Conservation (phyloP, 2,329 filamentous ascomycete genomes). For the Aspergillus bombycis region DNA sequence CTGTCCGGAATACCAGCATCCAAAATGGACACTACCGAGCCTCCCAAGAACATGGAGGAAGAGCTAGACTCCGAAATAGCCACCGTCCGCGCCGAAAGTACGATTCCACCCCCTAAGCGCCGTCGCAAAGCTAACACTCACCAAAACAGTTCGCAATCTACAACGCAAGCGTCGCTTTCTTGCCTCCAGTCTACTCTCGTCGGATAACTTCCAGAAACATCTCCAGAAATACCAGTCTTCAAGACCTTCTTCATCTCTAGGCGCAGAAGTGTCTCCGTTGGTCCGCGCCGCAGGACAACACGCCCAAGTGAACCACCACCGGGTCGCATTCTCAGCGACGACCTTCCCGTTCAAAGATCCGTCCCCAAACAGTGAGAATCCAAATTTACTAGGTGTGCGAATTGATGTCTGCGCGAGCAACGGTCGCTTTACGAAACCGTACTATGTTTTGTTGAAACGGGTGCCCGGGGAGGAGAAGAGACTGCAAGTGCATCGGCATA, state of each 20-base stretch:
- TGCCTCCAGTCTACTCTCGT: conserved; percentile 46
- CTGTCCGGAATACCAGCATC: background rate
- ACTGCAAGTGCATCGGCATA: conserved; percentile 45
- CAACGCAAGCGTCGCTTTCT: conserved; percentile 43
- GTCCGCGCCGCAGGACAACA: conserved; percentile 36
- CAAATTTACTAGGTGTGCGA: conserved; percentile 44
- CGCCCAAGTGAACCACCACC: conserved; percentile 44
- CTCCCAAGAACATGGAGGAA: conserved; percentile 19
- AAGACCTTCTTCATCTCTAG: conserved; percentile 12
- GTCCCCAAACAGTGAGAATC: conserved; percentile 32
- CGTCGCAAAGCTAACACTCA: background rate
- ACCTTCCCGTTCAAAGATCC: conserved; percentile 52
- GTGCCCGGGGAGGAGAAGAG: conserved; percentile 27
- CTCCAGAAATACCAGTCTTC: conserved; percentile 15
- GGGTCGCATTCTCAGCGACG: conserved; percentile 49
- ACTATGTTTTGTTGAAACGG: conserved; percentile 45
- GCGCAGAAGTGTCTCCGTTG: conserved; percentile 37
- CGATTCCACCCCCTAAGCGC: conserved; percentile 9
- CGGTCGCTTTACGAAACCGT: conserved; percentile 46
- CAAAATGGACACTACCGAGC: background rate
- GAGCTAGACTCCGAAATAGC: conserved; percentile 46
- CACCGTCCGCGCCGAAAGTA: conserved; percentile 46
- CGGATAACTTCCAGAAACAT: conserved; percentile 37
- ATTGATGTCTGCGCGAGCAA: conserved; percentile 45
- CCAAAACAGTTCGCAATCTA: conserved; percentile 40